These are phyloP conservation scores for Adansonia madagascariensis DNA, from an alignment of 441 rosid genomes.

Conservation along the genomic window DNA sequence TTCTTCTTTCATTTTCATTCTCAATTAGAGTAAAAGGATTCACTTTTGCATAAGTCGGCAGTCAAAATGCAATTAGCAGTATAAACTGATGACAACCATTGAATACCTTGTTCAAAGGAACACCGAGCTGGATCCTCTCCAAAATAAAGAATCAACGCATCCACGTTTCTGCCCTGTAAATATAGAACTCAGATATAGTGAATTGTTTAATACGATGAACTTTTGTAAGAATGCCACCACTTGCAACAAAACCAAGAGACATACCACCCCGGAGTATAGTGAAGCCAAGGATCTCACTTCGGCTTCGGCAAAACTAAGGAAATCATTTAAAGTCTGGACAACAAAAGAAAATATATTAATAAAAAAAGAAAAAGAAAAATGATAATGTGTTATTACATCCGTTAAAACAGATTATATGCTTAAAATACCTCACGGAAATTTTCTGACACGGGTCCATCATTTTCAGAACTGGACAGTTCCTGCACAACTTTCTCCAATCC, in stretches of 20 bases:
- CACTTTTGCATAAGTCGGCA: neutral
- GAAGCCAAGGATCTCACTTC: constrained; percentile 86
- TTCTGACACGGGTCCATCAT: constrained; percentile 80
- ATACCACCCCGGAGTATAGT: constrained; percentile 85
- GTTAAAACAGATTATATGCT: neutral
- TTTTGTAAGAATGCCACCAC: neutral
- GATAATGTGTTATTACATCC: neutral
- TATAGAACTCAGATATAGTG: constrained; percentile 12
- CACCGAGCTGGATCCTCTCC: constrained; percentile 98
- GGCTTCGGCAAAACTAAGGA: constrained; percentile 80
- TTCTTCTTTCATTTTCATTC: neutral
- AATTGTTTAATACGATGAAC: neutral
- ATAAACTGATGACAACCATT: neutral
- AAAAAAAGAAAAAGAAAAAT: neutral
- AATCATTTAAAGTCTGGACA: constrained; percentile 70
- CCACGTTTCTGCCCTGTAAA: constrained; percentile 86
- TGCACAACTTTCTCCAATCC: constrained; percentile 91
- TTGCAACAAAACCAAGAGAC: constrained; percentile 30
- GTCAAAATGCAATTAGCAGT: neutral
- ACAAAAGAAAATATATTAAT: constrained; percentile 10
- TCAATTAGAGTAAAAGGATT: neutral
- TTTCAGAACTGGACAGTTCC: constrained; percentile 81
- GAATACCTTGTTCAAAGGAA: constrained; percentile 90
- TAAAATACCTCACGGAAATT: constrained; percentile 66
- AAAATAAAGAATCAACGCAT: constrained; percentile 85